A percentile compares a stretch with the other conserved stretches of the same genome.
Evolutionary conservation across 108 stramenopile genomes (phyloP).

Genomic region (Cylindrotheca closterium): DNA sequence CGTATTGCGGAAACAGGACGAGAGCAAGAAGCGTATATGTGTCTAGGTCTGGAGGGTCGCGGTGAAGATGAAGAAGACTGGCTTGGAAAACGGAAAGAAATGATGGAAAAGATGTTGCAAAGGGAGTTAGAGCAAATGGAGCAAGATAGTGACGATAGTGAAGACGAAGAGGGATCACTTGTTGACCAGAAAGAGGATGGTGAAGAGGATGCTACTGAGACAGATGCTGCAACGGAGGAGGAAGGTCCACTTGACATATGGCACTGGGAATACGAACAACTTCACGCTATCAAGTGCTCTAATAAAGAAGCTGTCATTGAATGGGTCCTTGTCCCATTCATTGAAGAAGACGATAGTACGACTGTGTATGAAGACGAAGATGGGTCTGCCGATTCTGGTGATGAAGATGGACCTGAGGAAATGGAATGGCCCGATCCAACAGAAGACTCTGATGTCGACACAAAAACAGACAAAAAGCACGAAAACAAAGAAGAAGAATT

Average conservation of each 20-base stretch:
- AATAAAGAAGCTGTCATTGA: constrained; percentile 75
- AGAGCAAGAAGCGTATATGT: constrained; percentile 61
- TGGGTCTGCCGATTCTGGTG: neutral
- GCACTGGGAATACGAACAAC: constrained; percentile 62
- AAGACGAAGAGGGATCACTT: constrained; percentile 9
- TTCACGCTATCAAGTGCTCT: constrained; percentile 72
- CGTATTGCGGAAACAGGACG: constrained; percentile 37
- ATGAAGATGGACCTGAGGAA: too few species aligned
- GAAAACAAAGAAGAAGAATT: neutral
- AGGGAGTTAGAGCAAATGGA: constrained; percentile 45
- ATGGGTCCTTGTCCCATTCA: constrained; percentile 80
- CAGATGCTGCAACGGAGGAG: constrained; percentile 34
- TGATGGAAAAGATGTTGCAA: too few species aligned
- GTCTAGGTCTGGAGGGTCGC: constrained; percentile 69
- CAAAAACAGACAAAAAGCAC: neutral
- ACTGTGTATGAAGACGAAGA: constrained; percentile 11
- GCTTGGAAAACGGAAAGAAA: constrained; percentile 27
- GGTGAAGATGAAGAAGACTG: constrained; percentile 73
- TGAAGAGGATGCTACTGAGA: constrained; percentile 2
- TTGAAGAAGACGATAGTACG: constrained; percentile 50
- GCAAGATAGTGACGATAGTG: constrained; percentile 29
- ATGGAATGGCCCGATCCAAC: neutral
- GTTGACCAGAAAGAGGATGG: constrained; percentile 11
- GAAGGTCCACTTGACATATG: constrained; percentile 33
- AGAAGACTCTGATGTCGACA: neutral